A percentile compares a stretch with the other conserved stretches of the same genome.
Conservation (phyloP, 2,329 filamentous ascomycete genomes). For the Pyrenochaeta sp. region DNA sequence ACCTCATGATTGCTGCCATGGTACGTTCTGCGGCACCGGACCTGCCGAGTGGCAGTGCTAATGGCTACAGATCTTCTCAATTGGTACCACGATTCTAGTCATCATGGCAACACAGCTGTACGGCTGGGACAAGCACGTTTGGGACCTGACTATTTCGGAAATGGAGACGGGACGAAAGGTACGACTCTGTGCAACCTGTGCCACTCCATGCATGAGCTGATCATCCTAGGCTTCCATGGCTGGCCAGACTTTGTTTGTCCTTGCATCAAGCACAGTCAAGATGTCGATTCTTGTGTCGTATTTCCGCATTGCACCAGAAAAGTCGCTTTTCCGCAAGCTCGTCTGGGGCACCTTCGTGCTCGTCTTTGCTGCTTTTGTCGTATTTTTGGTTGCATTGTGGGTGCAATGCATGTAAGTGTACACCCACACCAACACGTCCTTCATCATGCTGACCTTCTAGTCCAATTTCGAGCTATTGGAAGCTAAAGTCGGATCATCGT, state of each 20-base stretch:
- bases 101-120: constrained; percentile 47
- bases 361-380: constrained; percentile 43
- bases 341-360: constrained; percentile 46
- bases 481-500: constrained; percentile 42
- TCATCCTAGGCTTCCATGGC: constrained; percentile 45
- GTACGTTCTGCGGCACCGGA: constrained; percentile 26
- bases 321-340: constrained; percentile 48
- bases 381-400: constrained; percentile 49
- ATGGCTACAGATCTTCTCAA: constrained; percentile 39
- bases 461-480: constrained; percentile 56
- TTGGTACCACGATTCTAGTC: constrained; percentile 41
- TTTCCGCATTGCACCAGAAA: constrained; percentile 49
- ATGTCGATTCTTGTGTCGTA: constrained; percentile 50
- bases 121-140: constrained; percentile 49
- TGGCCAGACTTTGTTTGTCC: constrained; percentile 47
- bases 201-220: constrained; percentile 28
- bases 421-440: not conserved
- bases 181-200: constrained; percentile 22
- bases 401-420: constrained; percentile 48
- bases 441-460: constrained; percentile 41
- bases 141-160: constrained; percentile 40
- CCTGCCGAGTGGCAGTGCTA: constrained; percentile 21
- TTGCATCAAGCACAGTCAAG: constrained; percentile 48
- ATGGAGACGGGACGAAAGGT: constrained; percentile 47
- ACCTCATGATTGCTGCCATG: constrained; percentile 48